Evolutionary conservation across 2,329 filamentous ascomycete species (phyloP), one percentile per base, ranked within the genome.

Genomic region (Nemania diffusa): DNA sequence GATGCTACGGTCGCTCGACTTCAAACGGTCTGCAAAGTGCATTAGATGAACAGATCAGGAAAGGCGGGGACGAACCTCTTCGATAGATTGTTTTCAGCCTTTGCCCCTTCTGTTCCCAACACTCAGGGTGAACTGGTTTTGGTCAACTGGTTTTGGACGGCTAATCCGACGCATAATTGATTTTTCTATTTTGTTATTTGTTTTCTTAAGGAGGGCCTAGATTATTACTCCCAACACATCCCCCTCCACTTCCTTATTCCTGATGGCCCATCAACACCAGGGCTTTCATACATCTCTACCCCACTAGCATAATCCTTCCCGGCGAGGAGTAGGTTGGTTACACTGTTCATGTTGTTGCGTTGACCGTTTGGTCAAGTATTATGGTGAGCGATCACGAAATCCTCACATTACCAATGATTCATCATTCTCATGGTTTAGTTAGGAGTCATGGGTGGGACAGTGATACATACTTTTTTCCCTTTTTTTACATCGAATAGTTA

Each of bases 391-490:
- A 44, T 46, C 4, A 9, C n/a, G 5, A 11, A 11, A 20, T 26
- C 20, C 13, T 20, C 17, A 22, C 22, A 27, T 42, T 46, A n/a
- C 27, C 13, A 24, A 2, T 6, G 2, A 26, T 46, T 26, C 27
- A 20, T 4, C 3, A 44, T 5, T 5, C 22, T 48, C 34, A 27
- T 24, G 32, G 7, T 29, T 13, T 26, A 11, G 15, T 15, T 17
- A 59, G 40, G 50, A 46, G 27, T 29, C n/a, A 37, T 5, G 42
- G n/a, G 26, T 13, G 13, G 58, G 24, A 61, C n/a, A 34, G 44
- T 24, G 32, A 6, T 61, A 26, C 37, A 17, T 34, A n/a, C 34
- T 42, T 27, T 20, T 29, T 52, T 29, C 1, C 40, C n/a, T 6
- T 32, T 53, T 44, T 32, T 27, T 22, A 6, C 32, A 15, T 4